Base-by-base conservation (phyloP, 129 eudicot species). In the Ambrosia trifida region DNA sequence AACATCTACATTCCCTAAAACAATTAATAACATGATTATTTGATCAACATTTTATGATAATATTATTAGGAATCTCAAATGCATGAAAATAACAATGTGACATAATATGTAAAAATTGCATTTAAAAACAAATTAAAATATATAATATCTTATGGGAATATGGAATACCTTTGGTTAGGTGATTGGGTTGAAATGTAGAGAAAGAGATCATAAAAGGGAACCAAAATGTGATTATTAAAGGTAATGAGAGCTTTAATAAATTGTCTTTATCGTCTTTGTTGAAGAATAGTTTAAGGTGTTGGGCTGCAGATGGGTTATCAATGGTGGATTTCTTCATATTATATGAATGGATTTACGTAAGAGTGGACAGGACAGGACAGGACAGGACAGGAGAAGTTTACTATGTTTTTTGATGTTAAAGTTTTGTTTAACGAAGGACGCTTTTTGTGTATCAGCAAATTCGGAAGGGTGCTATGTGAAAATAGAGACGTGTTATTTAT, bases 161-260 rank as follows among this genome's bases (percentile, higher is more conserved):
- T 4, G 41, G 40, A 33, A 30, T 78, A 92, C 96, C 98, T 89
- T 78, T 82, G 80, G 72, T 83, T 59, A 85, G 88, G 50, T 76
- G 79, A 70, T 86, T 83, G 61, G 88, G 82, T 68, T 85, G 84
- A 77, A 87, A 75, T 65, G 77, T 77, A 46, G 90, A 85, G 75
- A 83, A 86, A n/a, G 91, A 85, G 82, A 87, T 66, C 68, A 89
- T 54, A 52, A 83, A 69, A 13, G 81, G 84, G 79, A 86, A 72
- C 98, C 95, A 89, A 82, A 87, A 73, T 31, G 89, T 81, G 78
- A 87, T 66, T 64, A 87, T 77, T 46, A 88, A 76, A 41, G 91
- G 89, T 72, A 85, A 64, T 1, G 89, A 80, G 14, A 92, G 85
- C 66, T 82, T 83, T 62, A 74, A 46, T 50, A 84, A 77, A 57